These are phyloP conservation scores for Aspergillus egyptiacus DNA, from an alignment of 495 filamentous ascomycete species.

Conservation along the genomic window DNA sequence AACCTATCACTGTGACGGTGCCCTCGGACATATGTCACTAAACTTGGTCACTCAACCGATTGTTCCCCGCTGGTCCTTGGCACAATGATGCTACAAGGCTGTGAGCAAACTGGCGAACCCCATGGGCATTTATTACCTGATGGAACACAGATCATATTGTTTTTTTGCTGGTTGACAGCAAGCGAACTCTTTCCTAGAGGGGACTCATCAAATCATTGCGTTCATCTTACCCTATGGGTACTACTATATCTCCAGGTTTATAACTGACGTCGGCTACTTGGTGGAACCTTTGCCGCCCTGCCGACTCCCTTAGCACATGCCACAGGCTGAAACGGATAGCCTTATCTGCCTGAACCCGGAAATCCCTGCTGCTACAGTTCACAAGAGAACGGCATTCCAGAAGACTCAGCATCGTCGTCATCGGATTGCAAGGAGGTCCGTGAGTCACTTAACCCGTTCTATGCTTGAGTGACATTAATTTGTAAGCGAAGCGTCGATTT, in stretches of 20 bases:
- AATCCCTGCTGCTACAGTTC: background rate
- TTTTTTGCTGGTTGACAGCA: background rate
- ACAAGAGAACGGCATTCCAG: conserved; percentile 11
- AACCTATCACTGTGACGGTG: conserved; percentile 2
- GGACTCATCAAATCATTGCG: too few species aligned
- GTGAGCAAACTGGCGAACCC: too few species aligned
- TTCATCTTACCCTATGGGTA: too few species aligned
- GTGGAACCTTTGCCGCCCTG: background rate
- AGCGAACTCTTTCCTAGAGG: conserved; percentile 1
- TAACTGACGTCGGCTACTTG: background rate
- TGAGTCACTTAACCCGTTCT: background rate
- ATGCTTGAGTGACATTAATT: background rate
- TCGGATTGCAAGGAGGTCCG: conserved; percentile 4
- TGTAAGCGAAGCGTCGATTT: too few species aligned
- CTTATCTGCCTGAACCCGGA: conserved; percentile 21
- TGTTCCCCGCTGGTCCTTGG: conserved; percentile 4
- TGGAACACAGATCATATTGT: too few species aligned
- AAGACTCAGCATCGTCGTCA: conserved; percentile 7
- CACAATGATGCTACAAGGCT: background rate
- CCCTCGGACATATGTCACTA: background rate
- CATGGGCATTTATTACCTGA: too few species aligned
- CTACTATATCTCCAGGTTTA: too few species aligned
- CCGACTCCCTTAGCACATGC: background rate
- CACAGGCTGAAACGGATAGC: background rate
- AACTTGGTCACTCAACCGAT: conserved; percentile 1